phyloP scores from a whole-genome alignment of 306 rosid genomes.

The Ceratonia siliqua region DNA sequence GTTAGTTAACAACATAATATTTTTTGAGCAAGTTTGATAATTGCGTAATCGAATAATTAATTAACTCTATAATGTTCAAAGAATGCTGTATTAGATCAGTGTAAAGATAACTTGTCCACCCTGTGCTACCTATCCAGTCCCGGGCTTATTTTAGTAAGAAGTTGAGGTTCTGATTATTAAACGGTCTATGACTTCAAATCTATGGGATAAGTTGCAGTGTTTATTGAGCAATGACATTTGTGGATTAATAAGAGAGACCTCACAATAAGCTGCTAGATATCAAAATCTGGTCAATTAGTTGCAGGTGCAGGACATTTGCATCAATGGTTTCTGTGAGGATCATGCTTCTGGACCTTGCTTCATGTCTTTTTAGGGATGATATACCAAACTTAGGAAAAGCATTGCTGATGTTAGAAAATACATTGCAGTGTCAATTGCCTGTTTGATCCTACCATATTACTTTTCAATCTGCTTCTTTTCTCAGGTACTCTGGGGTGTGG shows the following conservation, averaged over 20 bases:
- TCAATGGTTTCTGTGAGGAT: neutral
- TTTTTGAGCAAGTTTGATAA: conserved; percentile 6
- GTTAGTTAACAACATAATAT: conserved; percentile 17
- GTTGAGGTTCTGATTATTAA: neutral
- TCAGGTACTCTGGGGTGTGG: conserved; percentile 89
- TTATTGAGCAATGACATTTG: too few relatives aligned
- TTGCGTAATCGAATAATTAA: conserved; percentile 5
- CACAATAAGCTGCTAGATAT: neutral
- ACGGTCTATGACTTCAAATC: neutral
- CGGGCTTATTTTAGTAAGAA: neutral
- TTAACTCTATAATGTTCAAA: neutral
- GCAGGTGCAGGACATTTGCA: neutral
- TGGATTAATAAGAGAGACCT: neutral
- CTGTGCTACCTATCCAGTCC: conserved; percentile 1
- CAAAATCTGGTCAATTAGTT: neutral
- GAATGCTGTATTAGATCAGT: neutral
- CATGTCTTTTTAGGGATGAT: too few relatives aligned
- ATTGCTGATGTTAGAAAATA: neutral
- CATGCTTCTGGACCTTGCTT: too few relatives aligned
- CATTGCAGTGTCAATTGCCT: neutral
- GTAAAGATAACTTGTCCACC: neutral
- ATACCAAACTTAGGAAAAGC: too few relatives aligned
- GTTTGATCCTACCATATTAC: conserved; percentile 13
- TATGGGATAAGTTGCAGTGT: neutral
- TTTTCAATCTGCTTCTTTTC: conserved; percentile 1